Base-by-base conservation (phyloP, 768 basidiomycete genomes). In the Kwoniella mangroviensis region DNA sequence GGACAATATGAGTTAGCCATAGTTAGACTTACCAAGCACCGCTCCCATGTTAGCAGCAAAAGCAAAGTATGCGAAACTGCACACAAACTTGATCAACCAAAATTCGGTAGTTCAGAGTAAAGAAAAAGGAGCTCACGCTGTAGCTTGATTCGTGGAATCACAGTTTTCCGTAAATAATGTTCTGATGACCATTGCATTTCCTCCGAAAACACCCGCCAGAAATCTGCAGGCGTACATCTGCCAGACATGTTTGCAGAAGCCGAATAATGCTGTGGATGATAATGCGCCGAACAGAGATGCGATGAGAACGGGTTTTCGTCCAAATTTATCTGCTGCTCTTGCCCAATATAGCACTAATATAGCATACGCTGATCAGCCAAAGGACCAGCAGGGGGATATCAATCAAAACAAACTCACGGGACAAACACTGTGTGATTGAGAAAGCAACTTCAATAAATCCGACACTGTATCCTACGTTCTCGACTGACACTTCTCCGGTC, bases 161-260 rank as follows among this genome's bases (percentile, higher is more conserved):
- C 65, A 72, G 40, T 72, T 72, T 63, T 72, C 71, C 9, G 71
- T 68, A 24, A 72, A 72, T 22, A 72, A 42, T 4, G 71, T 68
- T 41, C 71, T 34, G 24, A 72, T 72, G 56, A 72, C 71, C 71
- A 72, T 68, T 13, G 71, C 66, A 64, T 72, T 72, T 21, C 71
- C 71, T 12, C 71, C 71, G 41, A 72, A 72, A 7, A 72, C 67
- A 21, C 71, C 71, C 1, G 71, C 71, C 42, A 72, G 28, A 45
- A 72, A 72, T 19, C 71, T 62, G 42, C 67, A 67, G 22, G 67
- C 67, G 63, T 72, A 72, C 71, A 72, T 72, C 41, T 68, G 67
- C 71, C 71, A 72, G 19, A 72, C 63, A 40, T 65, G 66, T 22
- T 60, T 68, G 11, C 55, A 63, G 67, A 72, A 72, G 9, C 71